Evolutionary conservation across 176 grass and related monocot genomes (phyloP).

Genomic region (Miscanthus lutarioriparius): DNA sequence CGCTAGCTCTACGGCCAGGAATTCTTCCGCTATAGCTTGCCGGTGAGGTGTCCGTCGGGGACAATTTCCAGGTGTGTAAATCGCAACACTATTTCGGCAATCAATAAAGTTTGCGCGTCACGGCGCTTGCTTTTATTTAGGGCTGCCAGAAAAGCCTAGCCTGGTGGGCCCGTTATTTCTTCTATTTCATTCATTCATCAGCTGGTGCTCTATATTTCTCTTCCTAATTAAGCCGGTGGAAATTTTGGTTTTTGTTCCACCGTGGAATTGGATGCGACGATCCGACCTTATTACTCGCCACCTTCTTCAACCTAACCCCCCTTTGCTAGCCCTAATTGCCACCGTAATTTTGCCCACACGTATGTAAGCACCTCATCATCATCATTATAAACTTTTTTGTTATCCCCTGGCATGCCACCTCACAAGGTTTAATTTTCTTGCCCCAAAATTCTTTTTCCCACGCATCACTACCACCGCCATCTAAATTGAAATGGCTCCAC

Average conservation of each 20-base stretch:
- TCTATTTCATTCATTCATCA: neutral
- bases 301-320: neutral
- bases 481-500: too few relatives aligned
- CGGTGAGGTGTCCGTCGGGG: neutral
- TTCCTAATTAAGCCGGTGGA: neutral
- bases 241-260: neutral
- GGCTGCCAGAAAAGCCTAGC: neutral
- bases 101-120: slow-evolving; percentile 37
- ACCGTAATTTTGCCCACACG: neutral
- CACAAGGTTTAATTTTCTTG: too few relatives aligned
- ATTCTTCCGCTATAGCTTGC: neutral
- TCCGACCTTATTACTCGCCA: neutral
- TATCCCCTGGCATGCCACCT: too few relatives aligned
- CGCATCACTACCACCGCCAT: too few relatives aligned
- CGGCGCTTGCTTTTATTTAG: slow-evolving; percentile 24
- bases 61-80: slow-evolving; percentile 12
- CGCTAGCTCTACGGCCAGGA: neutral
- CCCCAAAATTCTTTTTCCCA: too few relatives aligned
- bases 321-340: neutral
- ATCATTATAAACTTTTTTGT: too few relatives aligned
- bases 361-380: neutral
- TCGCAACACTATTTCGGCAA: neutral
- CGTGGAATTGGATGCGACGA: neutral
- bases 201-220: neutral
- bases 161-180: neutral